A percentile compares a stretch with the other conserved stretches of the same genome.
phyloP scores from a whole-genome alignment of 2,329 filamentous ascomycete genomes.

The Emergomyces pasteurianus region DNA sequence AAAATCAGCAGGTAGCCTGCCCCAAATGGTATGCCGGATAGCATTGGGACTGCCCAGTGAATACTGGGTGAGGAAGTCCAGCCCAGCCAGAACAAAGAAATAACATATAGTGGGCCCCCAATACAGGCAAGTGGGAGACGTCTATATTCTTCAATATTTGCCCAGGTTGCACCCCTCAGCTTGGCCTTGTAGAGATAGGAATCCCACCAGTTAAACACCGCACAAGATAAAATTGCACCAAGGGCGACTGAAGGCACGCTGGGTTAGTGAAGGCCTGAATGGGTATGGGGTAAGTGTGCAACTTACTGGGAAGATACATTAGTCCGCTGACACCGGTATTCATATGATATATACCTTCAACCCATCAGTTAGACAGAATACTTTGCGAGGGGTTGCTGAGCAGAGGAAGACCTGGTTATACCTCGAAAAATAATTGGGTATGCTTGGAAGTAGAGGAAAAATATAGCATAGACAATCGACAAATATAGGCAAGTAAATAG shows the following conservation, averaged over 20 bases:
- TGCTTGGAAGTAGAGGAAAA: conserved; percentile 11
- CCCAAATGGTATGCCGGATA: conserved; percentile 53
- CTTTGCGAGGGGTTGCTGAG: neutral
- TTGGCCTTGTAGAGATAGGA: conserved; percentile 44
- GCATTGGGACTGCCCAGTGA: conserved; percentile 39
- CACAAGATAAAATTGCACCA: conserved; percentile 48
- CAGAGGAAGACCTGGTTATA: neutral
- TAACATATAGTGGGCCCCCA: conserved; percentile 50
- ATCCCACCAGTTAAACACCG: conserved; percentile 57
- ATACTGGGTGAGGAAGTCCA: conserved; percentile 23
- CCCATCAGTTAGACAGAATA: conserved; percentile 1
- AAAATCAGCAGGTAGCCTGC: conserved; percentile 51
- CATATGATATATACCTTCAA: conserved; percentile 12
- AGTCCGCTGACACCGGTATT: conserved; percentile 8
- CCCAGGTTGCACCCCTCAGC: conserved; percentile 42
- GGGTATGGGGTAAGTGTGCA: neutral
- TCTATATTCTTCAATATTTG: conserved; percentile 40
- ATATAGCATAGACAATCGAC: conserved; percentile 16
- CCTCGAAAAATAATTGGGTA: conserved; percentile 14
- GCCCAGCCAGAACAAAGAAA: conserved; percentile 22
- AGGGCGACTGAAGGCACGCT: conserved; percentile 37
- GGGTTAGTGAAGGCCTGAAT: neutral
- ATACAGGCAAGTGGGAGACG: conserved; percentile 61
- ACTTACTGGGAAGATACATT: conserved; percentile 12
- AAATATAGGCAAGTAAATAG: conserved; percentile 16